Base-by-base conservation (phyloP, 495 filamentous ascomycete species). In the Poronia punctata region DNA sequence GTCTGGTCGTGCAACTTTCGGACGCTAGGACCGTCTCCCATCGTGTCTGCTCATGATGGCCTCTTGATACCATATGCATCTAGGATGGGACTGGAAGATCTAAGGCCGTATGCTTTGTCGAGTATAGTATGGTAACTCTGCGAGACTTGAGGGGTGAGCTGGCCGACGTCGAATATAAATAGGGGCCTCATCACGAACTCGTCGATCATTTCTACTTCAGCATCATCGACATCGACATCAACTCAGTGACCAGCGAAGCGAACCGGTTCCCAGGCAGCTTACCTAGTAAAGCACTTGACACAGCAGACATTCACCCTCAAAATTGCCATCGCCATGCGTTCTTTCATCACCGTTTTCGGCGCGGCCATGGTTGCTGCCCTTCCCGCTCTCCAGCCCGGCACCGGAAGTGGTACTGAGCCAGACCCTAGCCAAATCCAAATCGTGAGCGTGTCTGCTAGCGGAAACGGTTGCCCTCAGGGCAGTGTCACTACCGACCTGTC, bases 401-500 rank as follows among this genome's bases (percentile, higher is more conserved):
- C 45, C 54, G 54, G 45, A 18, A 62, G 61, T 46, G 46, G 37
- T 27, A 41, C 38, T 19, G 15, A 28, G 6, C 71, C 62, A 39
- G 57, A 59, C 44, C 61, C 54, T 33, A 54, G 49, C 38, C 43
- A 66, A 46, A 74, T 76, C 50, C 57, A 57, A 56, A 68, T 72
- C 54, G 19, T 75, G 46, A 72, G 68, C 20, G 75, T 71, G 26
- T 77, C 72, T 11, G 80, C 77, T 35, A 82, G 70, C 35, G 75
- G 75, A 38, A 76, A 67, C 50, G 74, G 74, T 18, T 79, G 75
- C 54, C 70, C 69, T 16, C 71, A 76, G 53, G 64, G 66, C 29
- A 60, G 65, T 37, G 64, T 76, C 19, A 61, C 65, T 24, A 68
- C 62, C 35, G 62, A 62, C 48, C 60, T 78, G 53, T 71, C 72